Conservation (phyloP, 306 rosid genomes). For the Acacia crassicarpa region DNA sequence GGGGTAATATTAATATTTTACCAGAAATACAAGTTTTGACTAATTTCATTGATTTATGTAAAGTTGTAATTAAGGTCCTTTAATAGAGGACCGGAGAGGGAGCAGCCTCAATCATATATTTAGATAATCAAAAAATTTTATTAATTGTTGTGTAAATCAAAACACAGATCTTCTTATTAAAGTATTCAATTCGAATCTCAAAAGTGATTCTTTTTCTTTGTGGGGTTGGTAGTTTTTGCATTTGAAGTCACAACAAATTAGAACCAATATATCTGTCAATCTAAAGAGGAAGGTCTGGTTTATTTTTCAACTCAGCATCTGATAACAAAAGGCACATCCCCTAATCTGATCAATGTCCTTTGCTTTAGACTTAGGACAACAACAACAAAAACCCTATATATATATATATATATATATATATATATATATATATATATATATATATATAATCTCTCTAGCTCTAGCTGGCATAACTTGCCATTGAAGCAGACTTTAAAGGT, state of each 20-base stretch:
- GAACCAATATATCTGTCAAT: slow-evolving; percentile 21
- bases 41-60: no score
- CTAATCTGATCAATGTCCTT: not conserved
- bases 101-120: not conserved
- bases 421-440: no score
- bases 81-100: no score
- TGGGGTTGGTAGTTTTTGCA: slow-evolving; percentile 14
- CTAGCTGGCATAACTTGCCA: slow-evolving; percentile 17
- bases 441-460: not conserved
- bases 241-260: slow-evolving; percentile 16
- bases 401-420: no score
- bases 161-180: not conserved
- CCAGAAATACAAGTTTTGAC: no score
- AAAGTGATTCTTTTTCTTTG: not conserved
- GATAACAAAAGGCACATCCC: slow-evolving; percentile 15
- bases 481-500: slow-evolving; percentile 40
- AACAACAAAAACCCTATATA: slow-evolving; percentile 18
- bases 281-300: not conserved
- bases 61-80: no score
- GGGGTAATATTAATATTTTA: no score
- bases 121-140: not conserved
- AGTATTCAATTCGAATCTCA: slow-evolving; percentile 19
- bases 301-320: not conserved
- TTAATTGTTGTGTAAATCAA: not conserved
- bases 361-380: slow-evolving; percentile 31